Evolutionary conservation across 2,329 filamentous ascomycete species (phyloP), one percentile per base, ranked within the genome.

Genomic region (Apiospora rasikravindrae): DNA sequence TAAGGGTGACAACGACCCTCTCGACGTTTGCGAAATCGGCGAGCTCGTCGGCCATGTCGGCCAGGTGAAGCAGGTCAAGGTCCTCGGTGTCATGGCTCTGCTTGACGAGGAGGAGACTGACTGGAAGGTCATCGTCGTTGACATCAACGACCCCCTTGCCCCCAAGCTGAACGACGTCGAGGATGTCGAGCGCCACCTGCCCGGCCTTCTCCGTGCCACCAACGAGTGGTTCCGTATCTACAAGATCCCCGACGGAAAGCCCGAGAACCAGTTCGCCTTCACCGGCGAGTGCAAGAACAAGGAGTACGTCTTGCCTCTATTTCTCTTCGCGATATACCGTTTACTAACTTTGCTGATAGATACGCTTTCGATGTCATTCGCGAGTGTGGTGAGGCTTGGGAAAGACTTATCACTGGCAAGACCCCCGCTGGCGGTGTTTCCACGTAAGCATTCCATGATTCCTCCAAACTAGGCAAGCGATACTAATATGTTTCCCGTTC

Each of bases 151-250:
- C 88, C 96, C 96, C 78, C 90, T 99, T 76, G 96, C 96, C 72
- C 86, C 94, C 82, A 98, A 98, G 91, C 93, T 99, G 83, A 96
- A 99, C 88, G 96, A 98, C 84, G 92, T 98, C 76, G 96, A 98
- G 90, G 96, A 99, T 83, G 96, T 99, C 78, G 96, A 99, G 91
- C 93, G 96, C 82, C 96, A 98, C 88, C 92, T 99, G 73, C 96
- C 96, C 74, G 96, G 96, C 80, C 94, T 99, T 73, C 90, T 99
- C 84, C 93, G 96, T 78, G 96, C 96, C 82, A 98, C 96, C 83
- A 99, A 99, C 83, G 96, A 99, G 89, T 99, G 96, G 96, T 99
- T 99, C 95, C 95, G 96, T 85, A 99, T 99, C 91, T 99, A 99
- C 93, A 99, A 99, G 91, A 99, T 99, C 86, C 96, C 96, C 83